Base-by-base conservation (phyloP, 2,329 filamentous ascomycete genomes). In the Davidsoniella australis region DNA sequence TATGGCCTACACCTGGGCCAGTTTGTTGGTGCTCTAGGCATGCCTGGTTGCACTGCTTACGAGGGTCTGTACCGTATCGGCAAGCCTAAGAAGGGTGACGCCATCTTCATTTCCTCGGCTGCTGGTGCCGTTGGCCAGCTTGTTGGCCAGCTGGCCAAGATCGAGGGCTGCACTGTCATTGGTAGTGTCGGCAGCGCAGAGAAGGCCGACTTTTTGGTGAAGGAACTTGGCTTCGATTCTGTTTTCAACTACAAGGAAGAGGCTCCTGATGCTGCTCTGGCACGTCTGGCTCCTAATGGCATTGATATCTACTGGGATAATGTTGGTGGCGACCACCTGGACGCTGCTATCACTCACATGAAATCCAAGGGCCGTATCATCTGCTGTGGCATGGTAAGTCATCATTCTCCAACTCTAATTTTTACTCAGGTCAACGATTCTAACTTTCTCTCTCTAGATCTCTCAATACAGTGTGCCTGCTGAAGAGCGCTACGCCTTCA, bases 181-280 rank as follows among this genome's bases (percentile, higher is more conserved):
- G 86, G 85, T 16, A 85, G 78, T 47, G 85, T 86, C 9, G 85
- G 86, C 2, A 77, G 77, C 16, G 81, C 88, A 58, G 79, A 82
- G 59, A 93, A 94, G 69, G 69, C 87, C 20, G 75, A 82, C 17
- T 91, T 78, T 62, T 63, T 74, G 47, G 59, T 56, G 41, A 63
- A 68, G 49, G 66, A 72, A 58, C 65, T 75, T 1, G 71, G 70
- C 7, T 74, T 70, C 55, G 70, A 75, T 49, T 66, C 56, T 14
- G 85, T 79, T 7, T 91, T 89, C 68, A 91, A 93, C 70, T 93
- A 93, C 72, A 89, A 91, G 73, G 87, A 76, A 56, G 84, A 91
- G 67, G 75, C 72, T 56, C 73, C 84, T 0, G 60, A 64, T 1
- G 79, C 80, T 9, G 85, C 83, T 0, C 69, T 93, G 50, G 64